Base-by-base conservation (phyloP, 768 basidiomycete species). In the Agaricus subrufescens region DNA sequence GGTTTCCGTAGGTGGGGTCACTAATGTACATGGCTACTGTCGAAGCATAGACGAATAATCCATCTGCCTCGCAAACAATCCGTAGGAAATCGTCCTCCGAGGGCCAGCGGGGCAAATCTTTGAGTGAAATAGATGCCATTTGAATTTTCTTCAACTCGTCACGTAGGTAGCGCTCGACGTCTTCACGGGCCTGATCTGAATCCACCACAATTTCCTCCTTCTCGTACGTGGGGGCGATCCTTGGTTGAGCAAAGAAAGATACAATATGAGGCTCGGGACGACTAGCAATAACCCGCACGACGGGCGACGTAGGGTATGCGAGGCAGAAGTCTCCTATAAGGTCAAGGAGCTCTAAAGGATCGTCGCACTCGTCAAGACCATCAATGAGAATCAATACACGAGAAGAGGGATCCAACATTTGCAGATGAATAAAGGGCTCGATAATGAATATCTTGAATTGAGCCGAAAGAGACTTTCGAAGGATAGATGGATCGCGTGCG, bases 11-110 rank as follows among this genome's bases (percentile, higher is more conserved):
- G 6, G 7, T 15, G 8, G 47, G 47, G 25, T 60, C 59, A 12
- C 54, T 62, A 31, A 67, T 54, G 54, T 60, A 68, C 25, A 62
- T 60, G 9, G 66, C 39, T 25, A 61, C 60, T 6, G 64, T 65
- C 1, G 65, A 58, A 2, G 60, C 63, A 34, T 67, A 69, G 37
- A 68, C 63, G 43, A 68, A 69, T 45, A 61, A 61, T 8, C 67
- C 65, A 3, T 58, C 61, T 4, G 68, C 60, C 19, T 59, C 65
- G 4, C 58, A 11, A 0, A 62, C 59, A 1, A 69, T 54, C 1
- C 10, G n/a, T 5, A 60, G 43, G 3, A 65, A 38, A 2, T 57
- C 42, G 9, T 56, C 44, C 1, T 45, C 15, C 6, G 47, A 3
- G 2, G 67, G 68, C 68, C 67, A 69, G 8, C 39, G 43, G 3